These are phyloP conservation scores for Podospora appendiculata DNA, from an alignment of 495 filamentous ascomycete species.

Conservation along the genomic window DNA sequence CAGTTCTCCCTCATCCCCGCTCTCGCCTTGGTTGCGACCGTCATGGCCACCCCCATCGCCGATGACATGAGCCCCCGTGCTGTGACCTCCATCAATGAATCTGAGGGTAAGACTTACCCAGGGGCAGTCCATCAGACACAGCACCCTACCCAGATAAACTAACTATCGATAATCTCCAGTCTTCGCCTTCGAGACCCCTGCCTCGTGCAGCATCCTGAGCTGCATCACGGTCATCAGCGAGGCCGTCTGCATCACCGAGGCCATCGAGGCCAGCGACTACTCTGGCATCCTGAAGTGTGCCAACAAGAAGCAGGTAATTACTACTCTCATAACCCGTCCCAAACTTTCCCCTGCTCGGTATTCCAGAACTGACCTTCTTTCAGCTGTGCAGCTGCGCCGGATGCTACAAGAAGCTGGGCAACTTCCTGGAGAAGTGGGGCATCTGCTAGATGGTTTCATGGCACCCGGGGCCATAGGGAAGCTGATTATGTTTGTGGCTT, in stretches of 20 bases:
- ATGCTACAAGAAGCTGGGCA: slow-evolving; percentile 9
- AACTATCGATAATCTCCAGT: slow-evolving; percentile 1
- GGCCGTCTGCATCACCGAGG: slow-evolving; percentile 11
- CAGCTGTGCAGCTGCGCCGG: slow-evolving; percentile 14
- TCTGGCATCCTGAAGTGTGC: slow-evolving; percentile 10
- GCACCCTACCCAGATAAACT: not conserved
- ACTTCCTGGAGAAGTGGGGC: slow-evolving; percentile 12
- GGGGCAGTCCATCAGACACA: not conserved
- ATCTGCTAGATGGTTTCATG: slow-evolving; percentile 4
- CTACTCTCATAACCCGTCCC: not conserved
- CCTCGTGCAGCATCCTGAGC: slow-evolving; percentile 10
- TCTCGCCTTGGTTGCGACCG: slow-evolving; percentile 1
- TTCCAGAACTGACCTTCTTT: not conserved
- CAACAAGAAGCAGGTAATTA: slow-evolving; percentile 11
- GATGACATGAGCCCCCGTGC: slow-evolving; percentile 6
- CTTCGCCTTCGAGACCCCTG: slow-evolving; percentile 8
- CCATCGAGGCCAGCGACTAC: slow-evolving; percentile 10
- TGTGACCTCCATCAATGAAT: slow-evolving; percentile 6
- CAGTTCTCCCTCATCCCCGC: slow-evolving; percentile 8
- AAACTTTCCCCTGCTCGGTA: not conserved
- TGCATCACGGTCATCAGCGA: slow-evolving; percentile 12
- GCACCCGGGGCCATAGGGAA: not conserved
- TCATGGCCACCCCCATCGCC: slow-evolving; percentile 1
- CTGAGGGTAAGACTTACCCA: slow-evolving; percentile 5
- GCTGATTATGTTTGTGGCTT: too few species aligned